Conservation (phyloP, 192 early-diverging fungal genomes). For the Pilaira anomala region DNA sequence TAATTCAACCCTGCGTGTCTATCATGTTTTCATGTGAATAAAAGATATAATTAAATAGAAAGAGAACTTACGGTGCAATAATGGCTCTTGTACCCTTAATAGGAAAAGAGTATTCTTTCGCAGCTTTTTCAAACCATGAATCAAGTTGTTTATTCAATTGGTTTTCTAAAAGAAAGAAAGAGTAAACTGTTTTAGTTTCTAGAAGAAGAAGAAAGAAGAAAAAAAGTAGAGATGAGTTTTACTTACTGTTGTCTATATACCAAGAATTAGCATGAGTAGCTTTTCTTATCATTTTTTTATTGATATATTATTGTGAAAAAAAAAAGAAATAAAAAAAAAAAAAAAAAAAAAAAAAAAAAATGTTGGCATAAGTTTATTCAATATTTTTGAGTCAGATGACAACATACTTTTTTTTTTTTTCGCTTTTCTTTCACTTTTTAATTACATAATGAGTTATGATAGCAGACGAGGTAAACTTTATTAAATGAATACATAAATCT, state of each 20-base stretch:
- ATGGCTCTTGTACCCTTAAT: conserved; percentile 56
- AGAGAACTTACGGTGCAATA: conserved; percentile 79
- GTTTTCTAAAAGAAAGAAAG: conserved; percentile 21
- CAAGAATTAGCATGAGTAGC: conserved; percentile 72
- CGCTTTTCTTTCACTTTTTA: too few relatives aligned
- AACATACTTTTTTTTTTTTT: too few relatives aligned
- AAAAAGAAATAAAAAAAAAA: neutral
- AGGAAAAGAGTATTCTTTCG: conserved; percentile 37
- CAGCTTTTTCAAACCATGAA: conserved; percentile 46
- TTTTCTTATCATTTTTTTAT: conserved; percentile 30
- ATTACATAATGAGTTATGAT: too few relatives aligned
- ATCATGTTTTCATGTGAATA: too few relatives aligned
- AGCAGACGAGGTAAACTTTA: too few relatives aligned
- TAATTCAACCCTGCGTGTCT: conserved; percentile 93
- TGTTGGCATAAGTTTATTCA: too few relatives aligned
- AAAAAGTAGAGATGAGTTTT: neutral
- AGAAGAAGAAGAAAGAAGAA: neutral
- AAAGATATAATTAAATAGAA: neutral
- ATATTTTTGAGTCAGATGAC: too few relatives aligned
- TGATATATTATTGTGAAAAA: neutral
- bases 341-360: neutral
- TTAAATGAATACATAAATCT: too few relatives aligned
- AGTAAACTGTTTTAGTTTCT: neutral
- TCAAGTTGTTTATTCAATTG: conserved; percentile 50
- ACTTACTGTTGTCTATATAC: conserved; percentile 54